Evolutionary conservation across 2,329 filamentous ascomycete genomes (phyloP).

Genomic region (Delphinella strobiligena): DNA sequence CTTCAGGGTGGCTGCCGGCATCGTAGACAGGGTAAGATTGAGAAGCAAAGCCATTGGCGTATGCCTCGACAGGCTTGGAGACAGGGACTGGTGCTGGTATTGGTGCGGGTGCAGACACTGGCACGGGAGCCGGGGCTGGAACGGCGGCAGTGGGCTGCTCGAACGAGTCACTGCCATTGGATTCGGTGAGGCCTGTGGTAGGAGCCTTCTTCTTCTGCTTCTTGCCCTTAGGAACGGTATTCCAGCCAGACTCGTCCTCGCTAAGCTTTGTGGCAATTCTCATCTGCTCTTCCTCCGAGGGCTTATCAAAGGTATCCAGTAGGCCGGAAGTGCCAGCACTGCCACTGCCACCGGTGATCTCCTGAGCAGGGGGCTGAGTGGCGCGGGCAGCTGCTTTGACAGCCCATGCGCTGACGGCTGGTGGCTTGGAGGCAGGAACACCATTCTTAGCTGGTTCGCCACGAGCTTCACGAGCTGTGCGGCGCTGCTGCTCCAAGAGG

Average conservation of each 20-base stretch:
- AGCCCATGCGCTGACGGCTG: conserved; percentile 44
- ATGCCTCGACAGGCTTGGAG: conserved; percentile 2
- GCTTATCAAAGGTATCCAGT: conserved; percentile 42
- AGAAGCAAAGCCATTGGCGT: conserved; percentile 11
- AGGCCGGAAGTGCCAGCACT: conserved; percentile 18
- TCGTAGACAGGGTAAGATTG: conserved; percentile 8
- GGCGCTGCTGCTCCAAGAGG: conserved; percentile 71
- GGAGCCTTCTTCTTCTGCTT: conserved; percentile 40
- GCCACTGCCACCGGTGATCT: conserved; percentile 9
- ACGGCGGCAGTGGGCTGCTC: conserved; percentile 6
- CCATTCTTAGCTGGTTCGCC: conserved; percentile 77
- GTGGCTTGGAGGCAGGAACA: conserved; percentile 34
- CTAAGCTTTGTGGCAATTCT: conserved; percentile 35
- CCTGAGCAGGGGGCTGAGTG: conserved; percentile 12
- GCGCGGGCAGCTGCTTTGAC: conserved; percentile 18
- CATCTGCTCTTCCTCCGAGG: conserved; percentile 51
- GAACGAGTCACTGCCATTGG: conserved; percentile 8
- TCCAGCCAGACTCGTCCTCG: conserved; percentile 45
- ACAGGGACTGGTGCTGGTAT: conserved; percentile 5
- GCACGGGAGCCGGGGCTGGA: conserved; percentile 5
- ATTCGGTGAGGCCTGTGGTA: not conserved
- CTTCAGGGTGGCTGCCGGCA: conserved; percentile 19
- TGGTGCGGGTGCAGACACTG: not conserved
- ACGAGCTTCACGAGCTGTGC: conserved; percentile 68
- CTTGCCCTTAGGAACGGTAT: conserved; percentile 42